Evolutionary conservation across 768 basidiomycete species (phyloP), one percentile per base, ranked within the genome.

Genomic region (Tylopilus cervinicoccineus): DNA sequence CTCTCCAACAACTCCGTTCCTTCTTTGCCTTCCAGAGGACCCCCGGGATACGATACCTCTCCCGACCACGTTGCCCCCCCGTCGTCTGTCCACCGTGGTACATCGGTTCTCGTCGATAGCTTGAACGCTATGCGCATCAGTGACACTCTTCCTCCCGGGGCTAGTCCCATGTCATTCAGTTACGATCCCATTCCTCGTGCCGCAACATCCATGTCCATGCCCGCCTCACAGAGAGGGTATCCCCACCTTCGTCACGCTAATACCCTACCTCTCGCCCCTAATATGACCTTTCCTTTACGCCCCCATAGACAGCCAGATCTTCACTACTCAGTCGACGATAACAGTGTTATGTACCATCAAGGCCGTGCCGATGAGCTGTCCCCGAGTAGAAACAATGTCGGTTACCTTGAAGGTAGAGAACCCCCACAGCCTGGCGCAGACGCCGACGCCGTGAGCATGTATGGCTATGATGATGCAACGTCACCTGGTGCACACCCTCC

Each of bases 121-220:
- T 80, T 88, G 64, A 73, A 75, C 38, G 67, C 76, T 34, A 69
- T 89, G 63, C 74, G 68, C 42, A 65, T 88, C 48, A 66, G 64
- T 44, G 80, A 80, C 37, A 69, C 71, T 20, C 53, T 54, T 20
- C 59, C 68, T 24, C 63, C 61, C 17, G 63, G 64, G 38, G 51
- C 67, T 19, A 65, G 64, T 38, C 56, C 60, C 29, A 57, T 59
- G 59, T 57, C 61, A 31, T 60, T 48, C 50, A 41, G 52, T 29
- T 39, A 59, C 29, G 82, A 84, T 52, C 76, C 78, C 38, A 64
- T 82, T 13, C 72, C 75, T 47, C 76, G 81, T 24, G 72, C 76
- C 5, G 75, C 75, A 16, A 83, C 82, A 17, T 78, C 83, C 27
- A 76, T 82, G 74, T 80, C 81, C 14, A 64, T 70, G 56, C 73